Conservation (phyloP, 805 yeast genomes). For the Sugiyamaella lignohabitans region DNA sequence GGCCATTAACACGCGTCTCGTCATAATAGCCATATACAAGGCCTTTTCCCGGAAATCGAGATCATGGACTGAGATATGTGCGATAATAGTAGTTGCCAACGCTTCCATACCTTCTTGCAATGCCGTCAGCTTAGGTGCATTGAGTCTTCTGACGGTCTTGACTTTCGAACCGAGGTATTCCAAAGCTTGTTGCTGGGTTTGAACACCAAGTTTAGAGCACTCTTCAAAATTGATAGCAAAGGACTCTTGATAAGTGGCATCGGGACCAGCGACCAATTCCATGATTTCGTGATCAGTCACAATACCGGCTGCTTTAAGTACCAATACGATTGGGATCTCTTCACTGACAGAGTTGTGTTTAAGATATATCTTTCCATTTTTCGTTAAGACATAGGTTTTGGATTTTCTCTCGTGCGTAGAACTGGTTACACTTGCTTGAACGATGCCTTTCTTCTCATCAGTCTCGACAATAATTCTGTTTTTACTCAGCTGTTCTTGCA, state of each 20-base stretch:
- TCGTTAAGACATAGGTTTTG: slow-evolving; percentile 90
- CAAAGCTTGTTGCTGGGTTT: slow-evolving; percentile 89
- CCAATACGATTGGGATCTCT: slow-evolving; percentile 90
- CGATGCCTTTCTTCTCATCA: slow-evolving; percentile 87
- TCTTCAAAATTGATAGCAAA: slow-evolving; percentile 94
- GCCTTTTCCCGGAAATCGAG: slow-evolving; percentile 92
- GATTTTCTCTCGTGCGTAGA: slow-evolving; percentile 98
- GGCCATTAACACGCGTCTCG: slow-evolving; percentile 92
- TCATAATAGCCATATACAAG: slow-evolving; percentile 89
- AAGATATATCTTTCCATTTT: slow-evolving; percentile 78
- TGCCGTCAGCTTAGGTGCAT: slow-evolving; percentile 69
- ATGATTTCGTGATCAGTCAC: slow-evolving; percentile 87
- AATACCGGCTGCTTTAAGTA: slow-evolving; percentile 90
- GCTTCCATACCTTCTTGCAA: slow-evolving; percentile 94
- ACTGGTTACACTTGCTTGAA: slow-evolving; percentile 96
- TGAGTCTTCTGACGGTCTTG: slow-evolving; percentile 82
- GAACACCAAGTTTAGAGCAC: slow-evolving; percentile 75
- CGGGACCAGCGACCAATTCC: slow-evolving; percentile 89
- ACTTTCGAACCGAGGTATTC: slow-evolving; percentile 87
- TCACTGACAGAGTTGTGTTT: slow-evolving; percentile 95
- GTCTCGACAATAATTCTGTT: slow-evolving; percentile 98
- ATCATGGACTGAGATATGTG: slow-evolving; percentile 81
- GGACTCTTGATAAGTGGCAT: slow-evolving; percentile 81
- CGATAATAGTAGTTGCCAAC: slow-evolving; percentile 85
- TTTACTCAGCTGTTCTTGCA: slow-evolving; percentile 93